These are phyloP conservation scores for Penicillium sp. DNA, from an alignment of 2,329 filamentous ascomycete species.

Conservation along the genomic window DNA sequence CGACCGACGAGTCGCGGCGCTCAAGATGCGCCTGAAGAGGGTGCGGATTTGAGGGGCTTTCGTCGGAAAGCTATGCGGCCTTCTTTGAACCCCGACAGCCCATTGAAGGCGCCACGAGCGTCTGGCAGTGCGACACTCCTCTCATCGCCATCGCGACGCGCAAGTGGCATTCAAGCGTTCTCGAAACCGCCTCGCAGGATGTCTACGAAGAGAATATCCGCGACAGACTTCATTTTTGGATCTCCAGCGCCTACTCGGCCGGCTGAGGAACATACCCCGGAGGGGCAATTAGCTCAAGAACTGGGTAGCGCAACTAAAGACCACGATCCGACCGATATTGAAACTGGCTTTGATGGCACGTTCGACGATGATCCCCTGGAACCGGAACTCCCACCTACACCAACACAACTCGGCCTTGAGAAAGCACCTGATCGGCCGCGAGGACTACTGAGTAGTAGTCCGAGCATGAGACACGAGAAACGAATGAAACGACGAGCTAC, in stretches of 20 bases:
- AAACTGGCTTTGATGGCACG: slow-evolving; percentile 20
- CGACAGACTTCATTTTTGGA: slow-evolving; percentile 35
- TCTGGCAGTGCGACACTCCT: slow-evolving; percentile 13
- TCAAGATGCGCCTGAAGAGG: slow-evolving; percentile 16
- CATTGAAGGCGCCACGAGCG: slow-evolving; percentile 21
- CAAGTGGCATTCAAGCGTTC: slow-evolving; percentile 40
- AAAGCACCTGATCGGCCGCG: slow-evolving; percentile 37
- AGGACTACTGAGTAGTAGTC: slow-evolving; percentile 42
- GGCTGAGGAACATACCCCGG: slow-evolving; percentile 28
- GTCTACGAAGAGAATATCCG: slow-evolving; percentile 38
- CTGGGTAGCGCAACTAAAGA: slow-evolving; percentile 36
- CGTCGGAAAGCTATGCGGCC: slow-evolving; percentile 43
- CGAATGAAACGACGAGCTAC: slow-evolving; percentile 29
- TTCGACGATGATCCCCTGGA: slow-evolving; percentile 51
- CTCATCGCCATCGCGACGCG: slow-evolving; percentile 31
- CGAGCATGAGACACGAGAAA: slow-evolving; percentile 36
- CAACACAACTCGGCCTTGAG: slow-evolving; percentile 45
- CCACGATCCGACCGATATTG: slow-evolving; percentile 25
- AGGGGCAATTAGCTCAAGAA: slow-evolving; percentile 38
- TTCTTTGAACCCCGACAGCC: slow-evolving; percentile 37
- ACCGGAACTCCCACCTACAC: slow-evolving; percentile 64
- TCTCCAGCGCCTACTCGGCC: slow-evolving; percentile 25
- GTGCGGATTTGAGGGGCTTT: slow-evolving; percentile 27
- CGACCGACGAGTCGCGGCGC: slow-evolving; percentile 24
- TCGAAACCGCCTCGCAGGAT: slow-evolving; percentile 41